A percentile compares a stretch with the other conserved stretches of the same genome.
phyloP scores from a whole-genome alignment of 2,329 filamentous ascomycete species.

The Cladosporium halotolerans region DNA sequence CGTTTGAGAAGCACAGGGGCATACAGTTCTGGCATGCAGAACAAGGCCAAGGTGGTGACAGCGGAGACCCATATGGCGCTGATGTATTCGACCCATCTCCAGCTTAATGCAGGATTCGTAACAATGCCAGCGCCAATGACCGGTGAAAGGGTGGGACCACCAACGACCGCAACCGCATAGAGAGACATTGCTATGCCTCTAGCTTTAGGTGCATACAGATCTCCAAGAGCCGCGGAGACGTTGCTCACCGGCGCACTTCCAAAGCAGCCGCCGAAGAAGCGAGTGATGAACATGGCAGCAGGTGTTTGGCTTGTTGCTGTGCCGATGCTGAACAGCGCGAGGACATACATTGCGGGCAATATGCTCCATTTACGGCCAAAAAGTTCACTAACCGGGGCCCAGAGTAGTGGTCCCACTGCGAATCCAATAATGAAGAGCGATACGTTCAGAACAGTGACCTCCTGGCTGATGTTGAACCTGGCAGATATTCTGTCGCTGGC shows the following conservation, averaged over 20 bases:
- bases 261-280: constrained; percentile 37
- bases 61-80: constrained; percentile 36
- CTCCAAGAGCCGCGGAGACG: constrained; percentile 35
- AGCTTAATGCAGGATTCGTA: constrained; percentile 26
- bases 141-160: constrained; percentile 31
- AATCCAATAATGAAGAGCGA: constrained; percentile 44
- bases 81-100: constrained; percentile 41
- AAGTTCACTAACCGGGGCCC: constrained; percentile 38
- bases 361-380: constrained; percentile 37
- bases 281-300: constrained; percentile 27
- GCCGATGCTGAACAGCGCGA: constrained; percentile 38
- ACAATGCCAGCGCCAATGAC: constrained; percentile 33
- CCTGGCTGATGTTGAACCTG: constrained; percentile 38
- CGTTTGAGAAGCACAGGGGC: constrained; percentile 38
- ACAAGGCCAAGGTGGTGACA: constrained; percentile 51
- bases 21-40: constrained; percentile 48
- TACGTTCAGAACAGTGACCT: constrained; percentile 41
- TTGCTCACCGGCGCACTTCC: constrained; percentile 37
- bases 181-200: constrained; percentile 31
- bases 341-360: constrained; percentile 32
- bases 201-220: constrained; percentile 31
- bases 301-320: constrained; percentile 31
- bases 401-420: constrained; percentile 37
- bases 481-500: constrained; percentile 38
- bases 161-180: constrained; percentile 32